Evolutionary conservation across 1,284 basidiomycete species (phyloP), one percentile per base, ranked within the genome.

Genomic region (Papiliotrema flavescens): DNA sequence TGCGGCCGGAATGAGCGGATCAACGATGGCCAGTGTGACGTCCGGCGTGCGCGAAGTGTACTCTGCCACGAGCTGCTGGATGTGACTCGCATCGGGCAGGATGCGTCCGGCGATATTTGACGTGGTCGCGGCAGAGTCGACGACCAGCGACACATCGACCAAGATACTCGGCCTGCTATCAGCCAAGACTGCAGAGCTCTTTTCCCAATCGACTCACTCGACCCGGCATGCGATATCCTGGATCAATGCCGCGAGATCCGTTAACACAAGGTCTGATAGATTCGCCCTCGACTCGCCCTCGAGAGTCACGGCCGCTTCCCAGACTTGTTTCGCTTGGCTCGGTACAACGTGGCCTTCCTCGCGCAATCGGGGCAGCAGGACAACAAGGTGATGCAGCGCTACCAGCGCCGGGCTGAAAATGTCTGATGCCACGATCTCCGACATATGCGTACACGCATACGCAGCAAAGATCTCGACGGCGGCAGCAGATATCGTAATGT

Each of bases 11-110:
- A 69, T 55, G 23, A 85, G 78, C 1, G 82, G 78, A 51, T 87
- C 83, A 19, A 85, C 65, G 26, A 88, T 81, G 0, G 84, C 83
- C 8, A 90, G 73, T 54, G 83, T 84, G 1, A 81, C 65, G 57
- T 85, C 79, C 17, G 81, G 76, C 0, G 83, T 78, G 19, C 80
- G 78, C 0, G 80, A 60, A 1, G 65, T 62, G 49, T 66, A 66
- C 11, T 51, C 46, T 1, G 52, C 39, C 13, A 72, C 49, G 5
- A 56, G 46, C 4, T 54, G 36, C 4, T 64, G 42, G 14, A 67
- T 47, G 1, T 59, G 46, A 1, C 53, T 17, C 0, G 56, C 41
- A 0, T 62, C 42, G 2, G 71, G 71, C 4, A 73, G 59, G 0
- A 75, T 58, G 0, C 55, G 48, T 6, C 47, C 17, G 0, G 63